Base-by-base conservation (phyloP, 1,284 basidiomycete species). In the Ustilago xerochloae region DNA sequence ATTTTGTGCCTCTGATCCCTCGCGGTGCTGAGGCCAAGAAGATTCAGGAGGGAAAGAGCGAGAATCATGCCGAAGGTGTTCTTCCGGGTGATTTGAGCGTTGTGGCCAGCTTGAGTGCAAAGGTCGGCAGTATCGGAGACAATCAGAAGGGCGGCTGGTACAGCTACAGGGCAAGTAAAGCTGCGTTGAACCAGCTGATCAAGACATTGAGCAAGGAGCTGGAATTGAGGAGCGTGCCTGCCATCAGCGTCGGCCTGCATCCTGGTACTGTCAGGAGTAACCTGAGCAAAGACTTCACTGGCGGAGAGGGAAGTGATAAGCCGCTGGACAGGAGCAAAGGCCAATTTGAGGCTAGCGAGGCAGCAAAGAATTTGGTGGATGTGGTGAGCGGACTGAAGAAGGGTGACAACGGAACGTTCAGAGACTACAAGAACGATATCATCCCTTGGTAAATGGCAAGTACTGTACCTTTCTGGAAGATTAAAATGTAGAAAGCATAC, bases 111-210 rank as follows among this genome's bases (percentile, higher is more conserved):
- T 74, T 90, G 68, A 87, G 88, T 10, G 90, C 90, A 5, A 88
- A 89, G 39, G 88, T 90, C 10, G 90, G 90, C 30, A 89, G 88
- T 45, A 88, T 90, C 63, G 86, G 86, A 16, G 90, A 91, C 79
- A 91, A 91, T 80, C 83, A 84, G 32, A 86, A 86, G 49, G 90
- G 90, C 7, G 90, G 87, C 29, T 92, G 91, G 91, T 91, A 90
- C 82, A 90, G 89, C 26, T 92, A 92, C 81, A 88, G 91, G 43
- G 87, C 90, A 58, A 91, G 90, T 57, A 92, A 92, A 82, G 89
- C 91, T 0, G 91, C 91, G 43, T 86, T 92, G 62, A 91, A 92
- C 80, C 90, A 92, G 82, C 87, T 90, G 49, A 86, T 91, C 78
- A 88, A 89, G 63, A 91, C 89, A 2, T 89, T 91, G 65, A 89